These are phyloP conservation scores for Nemania sp. DNA, from an alignment of 2,329 filamentous ascomycete genomes.

Conservation along the genomic window DNA sequence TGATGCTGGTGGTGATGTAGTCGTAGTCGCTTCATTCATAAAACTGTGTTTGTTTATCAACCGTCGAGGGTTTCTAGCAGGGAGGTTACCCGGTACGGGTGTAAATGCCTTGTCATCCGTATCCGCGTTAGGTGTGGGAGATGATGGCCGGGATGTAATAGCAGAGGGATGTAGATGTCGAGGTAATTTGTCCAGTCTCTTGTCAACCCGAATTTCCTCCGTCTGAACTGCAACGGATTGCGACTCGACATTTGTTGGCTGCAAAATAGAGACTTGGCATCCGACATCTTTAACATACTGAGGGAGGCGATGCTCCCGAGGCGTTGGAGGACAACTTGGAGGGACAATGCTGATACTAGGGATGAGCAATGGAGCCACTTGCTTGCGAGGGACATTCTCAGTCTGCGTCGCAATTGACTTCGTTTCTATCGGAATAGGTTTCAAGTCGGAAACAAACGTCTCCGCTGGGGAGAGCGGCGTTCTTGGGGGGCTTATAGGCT, in stretches of 20 bases:
- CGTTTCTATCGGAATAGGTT: conserved; percentile 54
- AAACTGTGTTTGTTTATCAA: conserved; percentile 61
- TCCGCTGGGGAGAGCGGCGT: conserved; percentile 68
- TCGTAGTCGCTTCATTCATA: conserved; percentile 59
- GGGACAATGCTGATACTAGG: conserved; percentile 94
- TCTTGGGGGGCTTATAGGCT: conserved; percentile 73
- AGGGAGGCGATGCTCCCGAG: conserved; percentile 78
- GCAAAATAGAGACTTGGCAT: conserved; percentile 77
- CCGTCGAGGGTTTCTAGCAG: conserved; percentile 71
- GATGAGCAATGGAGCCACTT: conserved; percentile 63
- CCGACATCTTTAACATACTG: conserved; percentile 85
- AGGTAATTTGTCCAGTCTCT: conserved; percentile 79
- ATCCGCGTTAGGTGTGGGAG: conserved; percentile 57
- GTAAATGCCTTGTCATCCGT: conserved; percentile 60
- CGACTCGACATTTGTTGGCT: conserved; percentile 59
- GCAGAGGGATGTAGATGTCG: conserved; percentile 82
- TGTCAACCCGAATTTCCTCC: conserved; percentile 88
- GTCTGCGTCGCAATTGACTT: conserved; percentile 74
- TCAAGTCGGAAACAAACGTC: conserved; percentile 54
- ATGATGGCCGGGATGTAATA: conserved; percentile 72
- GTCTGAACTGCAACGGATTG: conserved; percentile 77
- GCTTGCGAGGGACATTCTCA: conserved; percentile 50
- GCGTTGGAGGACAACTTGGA: conserved; percentile 86
- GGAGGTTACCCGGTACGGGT: conserved; percentile 65
- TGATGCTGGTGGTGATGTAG: conserved; percentile 57